A percentile compares a stretch with the other conserved stretches of the same genome.
These are phyloP conservation scores for Phlebiopsis flavidoalba DNA, from an alignment of 768 basidiomycete genomes.

Conservation along the genomic window DNA sequence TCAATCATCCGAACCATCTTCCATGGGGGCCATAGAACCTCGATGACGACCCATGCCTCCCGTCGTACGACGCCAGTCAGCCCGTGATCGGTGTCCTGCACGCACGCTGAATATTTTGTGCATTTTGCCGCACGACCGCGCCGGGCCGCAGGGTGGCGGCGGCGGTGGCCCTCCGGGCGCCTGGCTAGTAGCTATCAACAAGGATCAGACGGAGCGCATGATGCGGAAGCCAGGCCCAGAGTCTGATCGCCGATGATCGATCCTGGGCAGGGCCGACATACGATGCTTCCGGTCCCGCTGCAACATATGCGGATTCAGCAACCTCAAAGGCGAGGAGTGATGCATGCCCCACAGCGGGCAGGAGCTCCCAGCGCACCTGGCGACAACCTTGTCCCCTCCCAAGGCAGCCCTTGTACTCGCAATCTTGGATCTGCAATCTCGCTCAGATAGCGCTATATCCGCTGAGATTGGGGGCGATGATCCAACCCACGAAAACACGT, in stretches of 20 bases:
- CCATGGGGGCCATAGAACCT: too few relatives aligned
- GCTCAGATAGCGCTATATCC: neutral
- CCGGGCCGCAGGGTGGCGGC: neutral
- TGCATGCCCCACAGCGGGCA: too few relatives aligned
- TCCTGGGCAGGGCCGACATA: neutral
- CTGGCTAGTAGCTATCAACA: neutral
- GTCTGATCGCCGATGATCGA: neutral
- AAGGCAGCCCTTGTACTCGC: neutral
- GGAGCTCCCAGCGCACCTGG: neutral
- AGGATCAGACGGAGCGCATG: neutral
- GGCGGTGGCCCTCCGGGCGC: neutral
- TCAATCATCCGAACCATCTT: too few relatives aligned
- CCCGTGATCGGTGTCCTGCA: too few relatives aligned
- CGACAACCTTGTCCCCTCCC: neutral
- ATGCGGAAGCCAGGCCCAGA: neutral
- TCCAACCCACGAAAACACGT: neutral
- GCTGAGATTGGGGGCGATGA: neutral
- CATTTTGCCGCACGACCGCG: neutral
- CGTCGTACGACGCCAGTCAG: too few relatives aligned
- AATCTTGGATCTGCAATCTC: neutral
- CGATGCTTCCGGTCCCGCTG: neutral
- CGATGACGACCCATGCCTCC: too few relatives aligned
- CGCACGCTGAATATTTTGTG: neutral
- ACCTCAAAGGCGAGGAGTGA: neutral
- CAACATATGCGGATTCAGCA: neutral